Conservation (phyloP, 2,329 filamentous ascomycete species). For the Aspergillus neotritici region DNA sequence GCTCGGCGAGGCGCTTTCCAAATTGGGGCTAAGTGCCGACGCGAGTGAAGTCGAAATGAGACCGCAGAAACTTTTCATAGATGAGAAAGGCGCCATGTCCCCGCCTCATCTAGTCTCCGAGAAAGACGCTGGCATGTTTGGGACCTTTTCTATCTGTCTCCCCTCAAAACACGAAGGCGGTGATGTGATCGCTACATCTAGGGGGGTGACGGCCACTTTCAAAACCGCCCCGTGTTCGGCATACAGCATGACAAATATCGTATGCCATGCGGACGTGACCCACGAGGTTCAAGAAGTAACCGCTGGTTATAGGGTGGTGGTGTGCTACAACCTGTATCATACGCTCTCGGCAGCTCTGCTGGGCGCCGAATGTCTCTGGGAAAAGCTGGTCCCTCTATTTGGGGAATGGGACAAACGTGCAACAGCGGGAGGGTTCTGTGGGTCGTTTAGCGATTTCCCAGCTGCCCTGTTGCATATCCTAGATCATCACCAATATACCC, state of each 20-base stretch:
- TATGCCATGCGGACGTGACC: constrained; percentile 9
- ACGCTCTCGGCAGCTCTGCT: constrained; percentile 1
- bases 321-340: constrained; percentile 11
- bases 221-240: constrained; percentile 1
- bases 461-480: constrained; percentile 4
- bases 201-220: not conserved
- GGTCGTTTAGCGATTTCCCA: not conserved
- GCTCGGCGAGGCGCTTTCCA: no score
- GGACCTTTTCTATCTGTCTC: constrained; percentile 7
- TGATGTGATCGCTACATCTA: constrained; percentile 4
- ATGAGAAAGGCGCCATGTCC: constrained; percentile 8
- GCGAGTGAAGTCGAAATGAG: constrained; percentile 1
- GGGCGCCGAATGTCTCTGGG: not conserved
- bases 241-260: constrained; percentile 5
- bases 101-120: constrained; percentile 7
- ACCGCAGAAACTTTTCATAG: constrained; percentile 9
- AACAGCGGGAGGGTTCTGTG: not conserved
- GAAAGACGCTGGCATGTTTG: constrained; percentile 10
- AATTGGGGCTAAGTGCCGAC: no score
- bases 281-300: constrained; percentile 7
- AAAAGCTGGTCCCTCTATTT: not conserved
- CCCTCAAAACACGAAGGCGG: constrained; percentile 11
- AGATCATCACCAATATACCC: constrained; percentile 5
- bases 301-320: constrained; percentile 7
- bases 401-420: not conserved